Percentiles rank a stretch among this genome's conserved stretches.
Conservation (phyloP, 2,329 filamentous ascomycete species). For the Xylariaceae sp. region DNA sequence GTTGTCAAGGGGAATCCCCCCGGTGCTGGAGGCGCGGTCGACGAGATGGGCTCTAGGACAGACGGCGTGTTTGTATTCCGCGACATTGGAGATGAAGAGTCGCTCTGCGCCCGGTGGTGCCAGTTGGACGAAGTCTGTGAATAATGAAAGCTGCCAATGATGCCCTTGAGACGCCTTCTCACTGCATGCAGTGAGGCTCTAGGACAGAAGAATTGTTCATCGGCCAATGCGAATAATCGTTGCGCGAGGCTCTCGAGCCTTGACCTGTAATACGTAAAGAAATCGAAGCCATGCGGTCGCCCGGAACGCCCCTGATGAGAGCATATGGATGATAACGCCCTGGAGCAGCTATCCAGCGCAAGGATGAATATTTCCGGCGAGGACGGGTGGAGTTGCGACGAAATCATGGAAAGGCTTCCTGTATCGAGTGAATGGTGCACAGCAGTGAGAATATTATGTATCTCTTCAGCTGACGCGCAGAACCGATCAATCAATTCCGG, state of each 20-base stretch:
- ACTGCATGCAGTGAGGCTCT: not conserved
- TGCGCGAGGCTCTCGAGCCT: not conserved
- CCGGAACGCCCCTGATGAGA: not conserved
- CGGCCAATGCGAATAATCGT: not conserved
- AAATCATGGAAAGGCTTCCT: not conserved
- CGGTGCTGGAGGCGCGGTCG: not conserved
- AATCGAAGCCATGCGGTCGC: not conserved
- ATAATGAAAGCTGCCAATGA: not conserved
- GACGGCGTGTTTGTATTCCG: not conserved
- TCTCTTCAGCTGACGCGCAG: not conserved
- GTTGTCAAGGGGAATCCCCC: not conserved
- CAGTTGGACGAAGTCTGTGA: not conserved
- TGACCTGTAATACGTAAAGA: not conserved
- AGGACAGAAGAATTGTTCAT: not conserved
- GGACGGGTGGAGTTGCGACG: not conserved
- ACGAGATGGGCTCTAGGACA: not conserved
- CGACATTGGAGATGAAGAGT: not conserved
- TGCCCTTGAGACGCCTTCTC: not conserved
- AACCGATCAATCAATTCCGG: not conserved
- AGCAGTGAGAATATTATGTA: not conserved
- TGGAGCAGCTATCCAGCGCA: not conserved
- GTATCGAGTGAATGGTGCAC: not conserved
- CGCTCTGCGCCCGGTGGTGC: not conserved
- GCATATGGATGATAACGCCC: not conserved
- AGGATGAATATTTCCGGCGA: not conserved